Conservation (phyloP, 2,329 filamentous ascomycete species). For the Leptodontidium sp. region DNA sequence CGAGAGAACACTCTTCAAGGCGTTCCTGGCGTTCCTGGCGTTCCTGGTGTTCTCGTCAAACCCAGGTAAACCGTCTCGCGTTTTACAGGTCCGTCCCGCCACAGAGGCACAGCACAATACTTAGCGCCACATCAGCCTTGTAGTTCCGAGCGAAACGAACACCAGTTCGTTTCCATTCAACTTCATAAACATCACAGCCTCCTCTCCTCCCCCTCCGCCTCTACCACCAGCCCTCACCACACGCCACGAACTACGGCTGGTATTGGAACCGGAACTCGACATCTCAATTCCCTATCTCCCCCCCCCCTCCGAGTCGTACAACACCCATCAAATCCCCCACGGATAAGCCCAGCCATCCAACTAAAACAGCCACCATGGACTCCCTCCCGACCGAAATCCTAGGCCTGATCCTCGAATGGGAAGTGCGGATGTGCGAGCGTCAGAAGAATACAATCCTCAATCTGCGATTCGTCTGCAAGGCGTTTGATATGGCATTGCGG, state of each 20-base stretch:
- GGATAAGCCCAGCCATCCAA: background rate
- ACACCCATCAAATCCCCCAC: background rate
- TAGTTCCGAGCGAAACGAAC: background rate
- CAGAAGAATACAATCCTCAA: conserved; percentile 56
- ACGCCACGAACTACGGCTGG: background rate
- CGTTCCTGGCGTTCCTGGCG: background rate
- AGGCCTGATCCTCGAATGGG: conserved; percentile 55
- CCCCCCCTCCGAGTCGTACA: background rate
- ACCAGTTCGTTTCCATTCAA: background rate
- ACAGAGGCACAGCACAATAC: background rate
- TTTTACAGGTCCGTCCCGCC: background rate
- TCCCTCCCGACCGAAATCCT: conserved; percentile 58
- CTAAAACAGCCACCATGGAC: conserved; percentile 48
- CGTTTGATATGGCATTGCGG: conserved; percentile 57
- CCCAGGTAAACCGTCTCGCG: background rate
- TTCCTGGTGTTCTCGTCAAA: conserved; percentile 2
- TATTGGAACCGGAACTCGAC: background rate
- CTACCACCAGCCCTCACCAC: background rate
- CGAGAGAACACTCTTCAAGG: background rate
- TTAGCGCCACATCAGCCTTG: conserved; percentile 20
- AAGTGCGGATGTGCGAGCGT: conserved; percentile 48
- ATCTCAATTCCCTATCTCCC: background rate
- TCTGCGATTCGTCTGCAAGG: conserved; percentile 58
- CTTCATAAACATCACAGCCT: conserved; percentile 20
- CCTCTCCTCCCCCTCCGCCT: background rate